Evolutionary conservation across 2,329 filamentous ascomycete species (phyloP).

Genomic region (Stemphylium lycopersici): DNA sequence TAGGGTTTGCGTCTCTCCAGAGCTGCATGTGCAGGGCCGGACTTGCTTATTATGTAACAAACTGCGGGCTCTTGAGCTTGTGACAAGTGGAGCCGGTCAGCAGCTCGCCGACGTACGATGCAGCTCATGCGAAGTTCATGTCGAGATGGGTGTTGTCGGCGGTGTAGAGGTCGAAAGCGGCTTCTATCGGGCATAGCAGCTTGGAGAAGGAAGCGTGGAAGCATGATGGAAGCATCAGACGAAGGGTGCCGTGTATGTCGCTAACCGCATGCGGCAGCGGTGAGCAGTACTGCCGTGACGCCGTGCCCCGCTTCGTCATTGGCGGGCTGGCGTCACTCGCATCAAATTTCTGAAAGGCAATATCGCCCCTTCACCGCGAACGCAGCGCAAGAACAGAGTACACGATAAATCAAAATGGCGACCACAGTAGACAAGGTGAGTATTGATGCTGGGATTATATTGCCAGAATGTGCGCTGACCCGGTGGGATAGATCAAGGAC

Average conservation of each 20-base stretch:
- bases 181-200: constrained; percentile 31
- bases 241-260: constrained; percentile 7
- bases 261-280: constrained; percentile 14
- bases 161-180: constrained; percentile 17
- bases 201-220: constrained; percentile 17
- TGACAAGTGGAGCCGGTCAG: constrained; percentile 31
- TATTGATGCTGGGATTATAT: constrained; percentile 29
- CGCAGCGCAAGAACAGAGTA: constrained; percentile 7
- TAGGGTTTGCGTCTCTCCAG: constrained; percentile 1
- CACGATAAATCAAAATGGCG: constrained; percentile 71
- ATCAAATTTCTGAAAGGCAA: constrained; percentile 40
- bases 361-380: constrained; percentile 9
- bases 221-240: constrained; percentile 11
- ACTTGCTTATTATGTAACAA: constrained; percentile 39
- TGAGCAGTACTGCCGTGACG: constrained; percentile 21
- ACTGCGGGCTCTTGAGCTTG: constrained; percentile 20
- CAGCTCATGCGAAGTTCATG: constrained; percentile 1
- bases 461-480: constrained; percentile 35
- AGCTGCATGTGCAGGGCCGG: constrained; percentile 11
- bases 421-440: constrained; percentile 95
- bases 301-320: constrained; percentile 37
- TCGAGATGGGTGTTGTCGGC: constrained; percentile 10
- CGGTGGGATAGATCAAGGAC: constrained; percentile 78
- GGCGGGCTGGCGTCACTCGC: constrained; percentile 19
- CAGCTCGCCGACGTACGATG: constrained; percentile 16